phyloP scores from a whole-genome alignment of 202 grass and related monocot genomes.

The Bolboschoenoplectus hybrid region DNA sequence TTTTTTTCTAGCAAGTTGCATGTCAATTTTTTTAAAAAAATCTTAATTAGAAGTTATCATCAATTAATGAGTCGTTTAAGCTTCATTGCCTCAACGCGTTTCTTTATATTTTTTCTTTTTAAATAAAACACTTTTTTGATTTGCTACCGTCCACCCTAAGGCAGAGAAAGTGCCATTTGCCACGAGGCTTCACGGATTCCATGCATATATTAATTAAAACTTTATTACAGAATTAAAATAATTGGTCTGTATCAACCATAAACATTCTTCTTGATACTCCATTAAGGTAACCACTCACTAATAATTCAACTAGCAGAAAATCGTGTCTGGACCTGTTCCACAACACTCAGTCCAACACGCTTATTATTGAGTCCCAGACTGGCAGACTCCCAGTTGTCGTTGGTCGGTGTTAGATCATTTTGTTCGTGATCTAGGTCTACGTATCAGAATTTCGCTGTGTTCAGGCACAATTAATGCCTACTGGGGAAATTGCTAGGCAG shows the following conservation, averaged over 20 bases:
- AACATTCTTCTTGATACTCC: constrained; percentile 31
- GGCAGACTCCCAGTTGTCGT: not conserved
- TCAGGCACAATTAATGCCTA: not conserved
- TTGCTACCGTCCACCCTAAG: not conserved
- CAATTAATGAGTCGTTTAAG: not conserved
- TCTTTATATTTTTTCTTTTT: not conserved
- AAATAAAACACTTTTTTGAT: not conserved
- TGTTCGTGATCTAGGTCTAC: not conserved
- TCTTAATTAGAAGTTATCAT: not conserved
- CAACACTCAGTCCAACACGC: not conserved
- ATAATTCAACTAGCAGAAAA: not conserved
- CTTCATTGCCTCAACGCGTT: constrained; percentile 18
- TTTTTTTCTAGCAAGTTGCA: not conserved
- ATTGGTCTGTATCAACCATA: constrained; percentile 2
- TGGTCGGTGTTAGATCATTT: not conserved
- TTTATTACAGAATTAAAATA: not conserved
- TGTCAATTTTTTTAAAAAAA: not conserved
- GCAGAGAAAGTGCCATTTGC: constrained; percentile 16
- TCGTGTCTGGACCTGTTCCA: not conserved
- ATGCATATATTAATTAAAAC: constrained; percentile 8
- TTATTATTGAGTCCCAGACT: not conserved
- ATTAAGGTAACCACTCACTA: not conserved
- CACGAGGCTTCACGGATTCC: constrained; percentile 13
- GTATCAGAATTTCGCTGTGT: not conserved
- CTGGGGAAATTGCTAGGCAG: constrained; percentile 5